Percentiles rank a stretch among this genome's conserved stretches.
Conservation (phyloP, 2,329 filamentous ascomycete genomes). For the Tolypocladium inflatum region DNA sequence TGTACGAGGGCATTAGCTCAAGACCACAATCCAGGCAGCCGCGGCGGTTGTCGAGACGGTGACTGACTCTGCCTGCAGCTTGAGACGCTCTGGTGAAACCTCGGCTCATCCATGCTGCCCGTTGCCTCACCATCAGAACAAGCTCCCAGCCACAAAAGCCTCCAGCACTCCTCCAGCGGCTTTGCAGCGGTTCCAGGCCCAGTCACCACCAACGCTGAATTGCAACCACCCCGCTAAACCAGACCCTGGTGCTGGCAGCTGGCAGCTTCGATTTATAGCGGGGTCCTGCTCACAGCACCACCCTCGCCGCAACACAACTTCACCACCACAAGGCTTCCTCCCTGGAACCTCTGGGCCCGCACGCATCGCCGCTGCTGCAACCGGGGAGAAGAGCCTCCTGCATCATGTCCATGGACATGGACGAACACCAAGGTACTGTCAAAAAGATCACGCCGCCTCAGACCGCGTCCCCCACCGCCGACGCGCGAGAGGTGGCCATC, state of each 20-base stretch:
- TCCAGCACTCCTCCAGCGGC: neutral
- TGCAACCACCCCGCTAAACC: neutral
- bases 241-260: neutral
- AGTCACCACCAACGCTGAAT: neutral
- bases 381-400: neutral
- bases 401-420: conserved; percentile 14
- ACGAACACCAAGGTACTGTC: conserved; percentile 46
- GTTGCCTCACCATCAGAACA: neutral
- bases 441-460: conserved; percentile 35
- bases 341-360: neutral
- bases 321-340: neutral
- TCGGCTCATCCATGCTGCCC: neutral
- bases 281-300: neutral
- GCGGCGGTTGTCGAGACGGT: neutral
- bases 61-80: neutral
- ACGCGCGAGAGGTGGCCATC: conserved; percentile 56
- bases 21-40: neutral
- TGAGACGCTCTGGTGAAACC: neutral
- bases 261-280: neutral
- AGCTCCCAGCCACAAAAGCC: neutral
- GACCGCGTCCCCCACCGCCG: conserved; percentile 19
- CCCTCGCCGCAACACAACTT: neutral
- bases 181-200: neutral
- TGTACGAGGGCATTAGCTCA: neutral
- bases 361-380: neutral